These are phyloP conservation scores for Metschnikowia arizonensis DNA, from an alignment of 805 yeast genomes.

Conservation along the genomic window DNA sequence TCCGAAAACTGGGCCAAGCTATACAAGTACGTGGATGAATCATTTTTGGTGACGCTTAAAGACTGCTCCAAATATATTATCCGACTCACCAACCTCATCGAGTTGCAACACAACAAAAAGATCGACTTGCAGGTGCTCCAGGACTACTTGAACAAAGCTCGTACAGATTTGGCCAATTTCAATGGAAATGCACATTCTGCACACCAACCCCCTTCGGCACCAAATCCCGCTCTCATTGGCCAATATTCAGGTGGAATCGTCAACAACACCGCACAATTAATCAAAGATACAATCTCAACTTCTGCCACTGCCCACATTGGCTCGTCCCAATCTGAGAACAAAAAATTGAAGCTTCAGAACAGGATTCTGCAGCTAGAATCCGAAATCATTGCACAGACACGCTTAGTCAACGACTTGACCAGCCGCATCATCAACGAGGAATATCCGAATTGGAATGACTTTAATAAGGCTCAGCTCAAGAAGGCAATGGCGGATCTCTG, in stretches of 20 bases:
- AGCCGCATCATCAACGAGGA: conserved; percentile 45
- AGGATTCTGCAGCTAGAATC: conserved; percentile 42
- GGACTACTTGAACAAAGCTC: conserved; percentile 71
- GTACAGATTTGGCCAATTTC: conserved; percentile 49
- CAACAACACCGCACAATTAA: conserved; percentile 40
- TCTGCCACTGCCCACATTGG: conserved; percentile 42
- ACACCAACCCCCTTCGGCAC: conserved; percentile 21
- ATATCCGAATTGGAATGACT: conserved; percentile 67
- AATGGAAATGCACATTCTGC: conserved; percentile 30
- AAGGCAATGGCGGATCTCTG: conserved; percentile 68
- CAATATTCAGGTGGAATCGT: conserved; percentile 32
- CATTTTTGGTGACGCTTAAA: conserved; percentile 75
- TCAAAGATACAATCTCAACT: conserved; percentile 49
- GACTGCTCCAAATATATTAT: conserved; percentile 75
- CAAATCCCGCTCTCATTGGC: conserved; percentile 27
- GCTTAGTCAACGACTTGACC: conserved; percentile 45
- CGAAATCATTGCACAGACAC: conserved; percentile 43
- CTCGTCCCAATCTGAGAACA: conserved; percentile 40
- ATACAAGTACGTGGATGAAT: conserved; percentile 60
- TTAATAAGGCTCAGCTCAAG: conserved; percentile 74
- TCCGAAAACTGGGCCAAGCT: conserved; percentile 39
- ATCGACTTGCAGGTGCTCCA: conserved; percentile 83
- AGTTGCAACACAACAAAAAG: conserved; percentile 84
- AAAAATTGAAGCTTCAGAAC: conserved; percentile 39
- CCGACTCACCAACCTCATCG: conserved; percentile 54